Percentiles rank a stretch among this genome's conserved stretches.
These are phyloP conservation scores for Phytophthora parvispora DNA, from an alignment of 352 stramenopile species.

Conservation along the genomic window DNA sequence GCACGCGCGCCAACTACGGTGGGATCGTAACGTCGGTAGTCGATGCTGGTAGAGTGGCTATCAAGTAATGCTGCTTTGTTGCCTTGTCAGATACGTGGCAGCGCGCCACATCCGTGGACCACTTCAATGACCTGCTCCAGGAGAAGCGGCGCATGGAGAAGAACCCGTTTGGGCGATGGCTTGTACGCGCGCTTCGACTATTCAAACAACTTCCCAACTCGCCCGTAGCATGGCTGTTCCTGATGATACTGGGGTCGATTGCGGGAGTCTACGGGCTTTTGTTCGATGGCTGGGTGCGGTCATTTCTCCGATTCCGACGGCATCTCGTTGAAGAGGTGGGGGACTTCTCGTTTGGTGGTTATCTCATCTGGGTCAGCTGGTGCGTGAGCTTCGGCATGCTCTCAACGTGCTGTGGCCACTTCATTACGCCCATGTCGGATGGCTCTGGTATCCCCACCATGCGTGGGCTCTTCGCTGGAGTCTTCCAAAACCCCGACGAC, in stretches of 20 bases:
- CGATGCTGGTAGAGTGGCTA: not conserved
- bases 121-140: constrained; percentile 78
- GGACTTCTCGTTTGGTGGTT: constrained; percentile 65
- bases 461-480: constrained; percentile 82
- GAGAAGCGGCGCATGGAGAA: constrained; percentile 61
- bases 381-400: constrained; percentile 61
- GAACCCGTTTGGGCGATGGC: constrained; percentile 68
- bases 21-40: not conserved
- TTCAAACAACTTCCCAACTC: constrained; percentile 88
- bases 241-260: constrained; percentile 69
- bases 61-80: not conserved
- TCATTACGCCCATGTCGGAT: constrained; percentile 68
- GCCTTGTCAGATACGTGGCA: constrained; percentile 77
- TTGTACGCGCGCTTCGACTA: constrained; percentile 61
- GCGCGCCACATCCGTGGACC: constrained; percentile 64
- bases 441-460: constrained; percentile 85
- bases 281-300: constrained; percentile 76
- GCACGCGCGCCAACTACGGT: constrained; percentile 29
- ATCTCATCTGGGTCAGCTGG: constrained; percentile 79
- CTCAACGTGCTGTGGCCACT: constrained; percentile 71
- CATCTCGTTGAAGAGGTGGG: constrained; percentile 61
- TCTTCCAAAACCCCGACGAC: constrained; percentile 80
- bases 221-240: constrained; percentile 82
- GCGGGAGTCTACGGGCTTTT: constrained; percentile 74
- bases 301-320: constrained; percentile 63